Evolutionary conservation across 306 rosid genomes (phyloP), one percentile per base, ranked within the genome.

Genomic region (Urtica urens): DNA sequence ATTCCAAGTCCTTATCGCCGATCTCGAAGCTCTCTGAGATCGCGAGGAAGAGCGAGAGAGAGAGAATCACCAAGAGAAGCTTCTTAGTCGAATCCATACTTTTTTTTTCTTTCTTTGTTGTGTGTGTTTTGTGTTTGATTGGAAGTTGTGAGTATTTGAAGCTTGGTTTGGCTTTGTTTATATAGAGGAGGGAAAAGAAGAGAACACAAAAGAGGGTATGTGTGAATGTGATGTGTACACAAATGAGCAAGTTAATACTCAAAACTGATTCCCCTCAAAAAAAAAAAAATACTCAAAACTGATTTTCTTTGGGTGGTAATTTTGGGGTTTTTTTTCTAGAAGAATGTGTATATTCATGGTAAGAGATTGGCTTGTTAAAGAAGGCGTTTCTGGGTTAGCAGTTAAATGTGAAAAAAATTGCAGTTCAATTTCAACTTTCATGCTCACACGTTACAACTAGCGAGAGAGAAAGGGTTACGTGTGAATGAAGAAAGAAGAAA

Each of bases 201-300:
- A 54, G 10, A 46, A 33, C 23, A 19, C 22, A n/a, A 42, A 69
- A 50, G 57, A 55, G 23, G 23, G 2, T 42, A 25, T 24, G 17
- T 23, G 60, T 49, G 53, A 55, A 35, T 34, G 41, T 17, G 52
- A 45, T 49, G 29, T 38, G 40, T 39, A 62, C 50, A 46, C 38
- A 29, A 58, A n/a, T 23, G 41, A 51, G 55, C 50, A 41, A 62
- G 28, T 46, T 35, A 57, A 55, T 62, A 5, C n/a, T n/a, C n/a
- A n/a, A n/a, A 63, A 67, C 59, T 52, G 59, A 72, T 72, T 60
- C 10, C 87, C 66, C 71, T 51, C 41, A 59, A 81, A 79, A 13
- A 68, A 49, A 57, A 75, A 49, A 57, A 62, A 47, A 41, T 53
- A 30, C n/a, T n/a, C n/a, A 62, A 60, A 49, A 39, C 33, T 28